Evolutionary conservation across 768 basidiomycete genomes (phyloP), one percentile per base, ranked within the genome.

Genomic region (Trametes cinnabarina): DNA sequence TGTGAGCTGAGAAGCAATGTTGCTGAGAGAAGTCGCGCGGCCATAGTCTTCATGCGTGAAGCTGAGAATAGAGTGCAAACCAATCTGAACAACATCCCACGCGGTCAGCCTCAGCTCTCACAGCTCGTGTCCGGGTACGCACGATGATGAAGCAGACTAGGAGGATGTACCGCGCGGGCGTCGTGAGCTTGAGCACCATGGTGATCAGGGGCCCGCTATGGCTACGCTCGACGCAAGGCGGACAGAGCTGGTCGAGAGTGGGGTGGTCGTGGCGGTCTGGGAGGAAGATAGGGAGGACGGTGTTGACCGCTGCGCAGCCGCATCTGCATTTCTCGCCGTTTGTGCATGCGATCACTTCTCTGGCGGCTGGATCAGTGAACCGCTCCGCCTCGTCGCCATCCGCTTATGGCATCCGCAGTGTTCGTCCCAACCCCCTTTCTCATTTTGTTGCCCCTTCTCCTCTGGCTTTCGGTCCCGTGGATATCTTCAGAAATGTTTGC

Each of bases 1-100:
- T 19, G 69, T 65, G 41, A 76, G 46, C 30, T 67, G 68, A 4
- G 70, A 69, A 0, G 76, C 53, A 19, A 77, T 57, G 57, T 65
- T 65, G 7, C 74, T 73, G 32, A 87, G 51, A 3, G 85, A 85
- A 3, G 86, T 86, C 22, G 77, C 82, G 50, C 76, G 75, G 37
- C 84, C 82, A 62, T 89, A 89, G 47, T 76, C 78, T 64, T 85
- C 84, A 64, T 86, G 82, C 3, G 85, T 81, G 71, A 87, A 79
- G 68, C 77, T 83, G 51, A 88, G 77, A 58, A 87, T 83, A 60
- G 82, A 86, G 66, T 89, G 86, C 30, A 76, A 52, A 32, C 61
- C 66, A 41, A 72, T 40, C 73, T 74, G 53, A 19, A 47, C 52
- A 26, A 19, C 30, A 30, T 41, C 43, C 39, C 17, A 26, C 23